Conservation (phyloP, 192 early-diverging fungal species). For the Entomortierella lignicola region DNA sequence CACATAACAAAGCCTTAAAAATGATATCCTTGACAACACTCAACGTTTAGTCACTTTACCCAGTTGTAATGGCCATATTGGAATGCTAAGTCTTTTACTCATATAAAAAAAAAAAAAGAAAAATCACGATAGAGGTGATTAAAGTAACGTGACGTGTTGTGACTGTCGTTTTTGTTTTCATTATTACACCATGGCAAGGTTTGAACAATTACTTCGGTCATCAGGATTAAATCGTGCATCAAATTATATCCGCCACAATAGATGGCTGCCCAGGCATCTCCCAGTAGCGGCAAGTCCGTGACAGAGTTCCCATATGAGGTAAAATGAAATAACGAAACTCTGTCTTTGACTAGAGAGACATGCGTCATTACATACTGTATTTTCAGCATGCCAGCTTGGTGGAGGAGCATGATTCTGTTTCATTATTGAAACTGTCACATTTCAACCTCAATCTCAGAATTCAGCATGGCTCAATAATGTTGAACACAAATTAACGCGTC, state of each 20-base stretch:
- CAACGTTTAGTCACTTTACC: no score
- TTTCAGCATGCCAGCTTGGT: no score
- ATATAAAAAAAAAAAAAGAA: not conserved
- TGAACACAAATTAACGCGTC: not conserved
- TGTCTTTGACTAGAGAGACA: no score
- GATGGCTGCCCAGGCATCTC: constrained; percentile 13
- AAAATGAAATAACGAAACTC: not conserved
- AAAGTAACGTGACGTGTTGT: constrained; percentile 1
- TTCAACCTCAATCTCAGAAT: no score
- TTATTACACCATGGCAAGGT: no score
- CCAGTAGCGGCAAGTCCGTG: constrained; percentile 16
- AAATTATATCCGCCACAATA: not conserved
- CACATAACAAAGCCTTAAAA: no score
- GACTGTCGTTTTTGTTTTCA: not conserved
- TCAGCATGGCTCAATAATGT: not conserved
- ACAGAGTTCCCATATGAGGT: constrained; percentile 46
- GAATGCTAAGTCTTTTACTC: not conserved
- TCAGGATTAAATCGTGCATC: not conserved
- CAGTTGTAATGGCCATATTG: no score
- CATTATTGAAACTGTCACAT: no score
- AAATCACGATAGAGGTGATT: not conserved
- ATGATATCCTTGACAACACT: no score
- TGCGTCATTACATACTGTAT: no score
- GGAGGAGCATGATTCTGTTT: no score
- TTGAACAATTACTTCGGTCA: no score